Base-by-base conservation (phyloP, 805 yeast genomes). In the Pichia manshurica region DNA sequence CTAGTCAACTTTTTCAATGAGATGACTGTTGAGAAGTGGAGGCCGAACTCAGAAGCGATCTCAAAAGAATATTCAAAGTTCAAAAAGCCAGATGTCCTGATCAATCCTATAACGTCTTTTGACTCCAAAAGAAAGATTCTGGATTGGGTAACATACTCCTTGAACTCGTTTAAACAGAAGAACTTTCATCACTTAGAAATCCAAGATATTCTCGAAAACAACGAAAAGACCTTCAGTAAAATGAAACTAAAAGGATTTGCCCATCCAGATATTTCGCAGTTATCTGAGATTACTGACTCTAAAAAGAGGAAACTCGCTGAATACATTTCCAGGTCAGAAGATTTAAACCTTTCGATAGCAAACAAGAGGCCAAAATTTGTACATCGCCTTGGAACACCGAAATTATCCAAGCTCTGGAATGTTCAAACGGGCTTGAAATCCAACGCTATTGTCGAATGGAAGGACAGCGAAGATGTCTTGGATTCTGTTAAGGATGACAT, bases 161-260 rank as follows among this genome's bases (percentile, higher is more conserved):
- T 23, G 8, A 40, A 29, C 32, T 21, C 31, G 10, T 38, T 44
- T 7, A 31, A 45, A 25, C 39, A 41, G 12, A 39, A 35, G 8
- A 33, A 44, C 13, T 48, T 40, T n/a, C 43, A 45, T 25, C 21
- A 8, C n/a, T 8, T 13, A 3, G 43, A 47, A 34, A 16, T 60
- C 3, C 45, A 42, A 1, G 54, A 58, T 29, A 40, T 60, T 2
- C 34, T 60, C 8, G 39, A 55, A 10, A 53, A 54, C 4, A 56
- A 57, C 13, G 67, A 63, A 40, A 17, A 48, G 32, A 52, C 57
- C 12, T 65, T 66, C 64, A 49, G 56, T 5, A 45, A 46, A 1
- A 54, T 65, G 56, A 65, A 65, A 53, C 41, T 64, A 43, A 57
- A 57, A 40, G 55, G 53, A 39, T 65, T 64, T 45, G 56, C 51